Evolutionary conservation across 495 filamentous ascomycete genomes (phyloP).

Genomic region (Letharia lupina): DNA sequence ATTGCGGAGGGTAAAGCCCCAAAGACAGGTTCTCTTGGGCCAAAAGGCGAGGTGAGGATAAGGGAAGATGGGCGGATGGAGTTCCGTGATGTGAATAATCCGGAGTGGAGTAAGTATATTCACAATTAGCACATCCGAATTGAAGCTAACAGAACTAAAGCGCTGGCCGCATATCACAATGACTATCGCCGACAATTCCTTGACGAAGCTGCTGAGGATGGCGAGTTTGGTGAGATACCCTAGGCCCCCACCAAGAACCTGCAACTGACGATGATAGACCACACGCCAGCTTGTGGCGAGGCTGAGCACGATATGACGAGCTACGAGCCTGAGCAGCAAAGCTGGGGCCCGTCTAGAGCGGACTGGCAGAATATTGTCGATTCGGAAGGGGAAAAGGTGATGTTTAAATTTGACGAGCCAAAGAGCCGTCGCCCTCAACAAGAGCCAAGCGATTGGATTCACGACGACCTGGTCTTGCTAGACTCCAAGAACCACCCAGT

Average conservation of each 20-base stretch:
- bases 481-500: background rate
- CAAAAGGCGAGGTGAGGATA: background rate
- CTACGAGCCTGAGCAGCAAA: background rate
- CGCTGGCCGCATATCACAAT: background rate
- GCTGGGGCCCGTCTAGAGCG: background rate
- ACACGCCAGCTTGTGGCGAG: background rate
- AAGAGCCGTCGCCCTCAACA: background rate
- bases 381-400: background rate
- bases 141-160: background rate
- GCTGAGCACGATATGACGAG: background rate
- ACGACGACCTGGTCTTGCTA: background rate
- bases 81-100: background rate
- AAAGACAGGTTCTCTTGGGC: background rate
- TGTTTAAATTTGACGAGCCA: background rate
- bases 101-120: background rate
- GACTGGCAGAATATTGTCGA: background rate
- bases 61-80: background rate
- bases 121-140: background rate
- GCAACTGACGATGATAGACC: background rate
- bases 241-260: background rate
- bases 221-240: background rate
- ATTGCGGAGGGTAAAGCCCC: background rate
- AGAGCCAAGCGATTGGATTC: background rate
- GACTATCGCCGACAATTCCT: background rate
- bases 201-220: background rate